Evolutionary conservation across 495 filamentous ascomycete species (phyloP).

Genomic region (Aspergillus bertholletiae): DNA sequence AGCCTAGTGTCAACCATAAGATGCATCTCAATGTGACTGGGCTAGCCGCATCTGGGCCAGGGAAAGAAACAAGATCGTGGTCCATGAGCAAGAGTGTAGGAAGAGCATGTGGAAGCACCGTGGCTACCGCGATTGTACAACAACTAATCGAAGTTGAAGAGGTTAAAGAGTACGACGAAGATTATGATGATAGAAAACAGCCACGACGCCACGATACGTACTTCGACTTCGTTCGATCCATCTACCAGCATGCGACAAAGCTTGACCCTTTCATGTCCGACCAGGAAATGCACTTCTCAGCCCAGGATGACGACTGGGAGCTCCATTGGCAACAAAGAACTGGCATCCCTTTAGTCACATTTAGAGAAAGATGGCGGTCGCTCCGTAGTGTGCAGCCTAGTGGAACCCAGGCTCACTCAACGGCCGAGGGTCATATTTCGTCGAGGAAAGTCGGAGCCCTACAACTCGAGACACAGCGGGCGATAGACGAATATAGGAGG

Average conservation of each 20-base stretch:
- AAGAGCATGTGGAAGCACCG: constrained; percentile 5
- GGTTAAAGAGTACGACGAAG: background rate
- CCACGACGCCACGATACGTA: too few species aligned
- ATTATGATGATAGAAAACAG: background rate
- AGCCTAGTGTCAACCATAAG: background rate
- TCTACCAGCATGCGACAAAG: background rate
- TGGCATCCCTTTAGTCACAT: background rate
- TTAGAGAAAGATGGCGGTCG: background rate
- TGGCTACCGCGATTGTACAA: constrained; percentile 9
- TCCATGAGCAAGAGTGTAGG: constrained; percentile 6
- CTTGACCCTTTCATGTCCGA: background rate
- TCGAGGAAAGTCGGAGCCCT: too few species aligned
- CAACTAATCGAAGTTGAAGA: constrained; percentile 6
- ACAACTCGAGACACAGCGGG: too few species aligned
- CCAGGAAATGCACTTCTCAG: constrained; percentile 11
- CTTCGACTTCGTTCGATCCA: background rate
- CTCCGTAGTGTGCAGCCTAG: background rate
- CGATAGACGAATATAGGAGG: too few species aligned
- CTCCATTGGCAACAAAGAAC: background rate
- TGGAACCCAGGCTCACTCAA: too few species aligned
- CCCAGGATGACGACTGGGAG: constrained; percentile 23
- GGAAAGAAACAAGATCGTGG: constrained; percentile 5
- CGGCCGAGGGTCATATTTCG: too few species aligned
- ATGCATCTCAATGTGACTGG: constrained; percentile 10
- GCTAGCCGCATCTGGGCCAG: constrained; percentile 1